Base-by-base conservation (phyloP, 495 filamentous ascomycete species). In the Bathelium albidoporum region DNA sequence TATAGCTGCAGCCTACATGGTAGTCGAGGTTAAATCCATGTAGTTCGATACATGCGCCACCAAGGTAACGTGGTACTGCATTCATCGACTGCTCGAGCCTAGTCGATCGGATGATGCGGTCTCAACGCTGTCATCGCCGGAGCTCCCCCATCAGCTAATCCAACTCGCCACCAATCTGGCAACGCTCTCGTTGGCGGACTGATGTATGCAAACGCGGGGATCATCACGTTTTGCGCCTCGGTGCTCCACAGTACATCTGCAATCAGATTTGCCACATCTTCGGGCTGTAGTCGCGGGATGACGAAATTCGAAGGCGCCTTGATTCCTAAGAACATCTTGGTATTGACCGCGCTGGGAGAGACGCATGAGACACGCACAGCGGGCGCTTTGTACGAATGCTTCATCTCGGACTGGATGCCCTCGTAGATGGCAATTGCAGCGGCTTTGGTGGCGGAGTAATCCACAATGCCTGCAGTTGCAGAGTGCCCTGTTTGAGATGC, bases 361-460 rank as follows among this genome's bases (percentile, higher is more conserved):
- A 75, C 69, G 58, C 73, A 68, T 10, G 60, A 70, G 36, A 70
- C 73, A 41, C 68, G 68, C 66, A 77, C 64, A 34, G 64, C 70
- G 26, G 64, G 74, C 20, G 64, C 64, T 11, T 71, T 63, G 64
- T 75, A 72, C 12, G 68, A 58, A 45, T 71, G 69, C 32, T 73
- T 69, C 22, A 71, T 31, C 60, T 77, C 75, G 43, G 69, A 66
- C 24, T 62, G 64, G 2, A 77, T 62, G 1, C 65, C 69, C 53
- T 78, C 76, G 66, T 86, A 80, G 66, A 87, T 79, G 0, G 82
- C 77, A 18, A 83, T 72, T 5, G 80, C 78, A 45, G 77, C 82
- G 1, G 80, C 82, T 73, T 87, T 87, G 52, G 81, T 78, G 62
- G 75, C 75, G 62, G 76, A 77, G 68, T 87, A 87, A 59, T 84